Conservation (phyloP, 108 stramenopile species). For the Cyclotella baltica region DNA sequence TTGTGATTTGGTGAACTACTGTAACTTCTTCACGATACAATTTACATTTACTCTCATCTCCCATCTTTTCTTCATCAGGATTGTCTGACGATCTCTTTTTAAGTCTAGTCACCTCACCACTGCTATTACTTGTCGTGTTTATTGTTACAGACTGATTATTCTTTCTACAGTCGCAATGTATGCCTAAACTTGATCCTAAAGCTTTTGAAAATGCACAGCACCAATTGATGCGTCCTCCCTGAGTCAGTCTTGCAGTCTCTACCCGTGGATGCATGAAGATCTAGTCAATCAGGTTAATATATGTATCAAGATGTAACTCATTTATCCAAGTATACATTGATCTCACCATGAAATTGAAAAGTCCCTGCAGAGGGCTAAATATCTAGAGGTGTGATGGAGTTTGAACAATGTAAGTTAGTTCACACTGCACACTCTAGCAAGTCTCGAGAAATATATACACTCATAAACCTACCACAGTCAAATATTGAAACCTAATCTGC, state of each 20-base stretch:
- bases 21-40: not conserved
- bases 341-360: slow-evolving; percentile 14
- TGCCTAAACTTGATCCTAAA: not conserved
- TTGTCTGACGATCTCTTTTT: not conserved
- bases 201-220: not conserved
- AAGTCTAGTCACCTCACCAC: not conserved
- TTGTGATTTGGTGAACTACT: not conserved
- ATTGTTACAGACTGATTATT: not conserved
- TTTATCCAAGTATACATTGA: not conserved
- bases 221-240: not conserved
- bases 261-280: not conserved
- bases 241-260: not conserved
- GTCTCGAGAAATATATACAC: not conserved
- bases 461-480: not conserved
- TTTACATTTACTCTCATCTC: not conserved
- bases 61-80: not conserved
- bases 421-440: not conserved
- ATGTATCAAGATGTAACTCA: not conserved
- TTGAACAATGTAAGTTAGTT: not conserved
- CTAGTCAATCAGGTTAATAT: not conserved
- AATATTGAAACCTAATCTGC: not conserved
- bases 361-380: slow-evolving; percentile 11
- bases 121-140: not conserved
- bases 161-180: not conserved
- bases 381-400: not conserved